phyloP scores from a whole-genome alignment of 1,284 basidiomycete genomes.

The Malassezia brasiliensis region DNA sequence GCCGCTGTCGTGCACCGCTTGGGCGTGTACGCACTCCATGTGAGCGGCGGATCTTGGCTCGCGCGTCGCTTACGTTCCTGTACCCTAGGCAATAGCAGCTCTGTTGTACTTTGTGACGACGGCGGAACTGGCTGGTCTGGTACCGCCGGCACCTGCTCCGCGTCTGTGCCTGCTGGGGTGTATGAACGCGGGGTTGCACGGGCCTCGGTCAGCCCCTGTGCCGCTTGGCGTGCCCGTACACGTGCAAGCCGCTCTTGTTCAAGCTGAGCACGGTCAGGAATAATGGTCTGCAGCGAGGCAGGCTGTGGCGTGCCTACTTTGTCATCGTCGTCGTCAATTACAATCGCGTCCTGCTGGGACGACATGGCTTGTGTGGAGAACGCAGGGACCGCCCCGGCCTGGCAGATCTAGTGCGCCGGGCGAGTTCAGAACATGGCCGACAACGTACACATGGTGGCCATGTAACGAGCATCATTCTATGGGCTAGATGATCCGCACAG shows the following conservation, averaged over 20 bases:
- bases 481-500: constrained; percentile 9
- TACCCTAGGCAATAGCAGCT: no score
- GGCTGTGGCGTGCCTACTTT: neutral
- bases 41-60: neutral
- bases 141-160: no score
- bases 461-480: no score
- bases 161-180: no score
- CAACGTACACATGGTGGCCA: neutral
- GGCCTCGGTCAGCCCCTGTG: no score
- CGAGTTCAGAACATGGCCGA: no score
- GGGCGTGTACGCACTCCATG: neutral
- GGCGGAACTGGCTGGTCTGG: no score
- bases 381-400: no score
- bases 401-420: no score
- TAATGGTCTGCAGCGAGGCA: constrained; percentile 6
- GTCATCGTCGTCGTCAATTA: neutral
- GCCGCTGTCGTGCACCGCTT: neutral
- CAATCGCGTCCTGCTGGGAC: neutral
- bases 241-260: constrained; percentile 32
- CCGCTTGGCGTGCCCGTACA: constrained; percentile 15
- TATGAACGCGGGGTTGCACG: no score
- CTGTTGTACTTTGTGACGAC: no score
- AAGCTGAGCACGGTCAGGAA: constrained; percentile 30
- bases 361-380: constrained; percentile 4
- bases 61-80: neutral